Conservation (phyloP, 148 eudicot species). For the Simmondsia chinensis region DNA sequence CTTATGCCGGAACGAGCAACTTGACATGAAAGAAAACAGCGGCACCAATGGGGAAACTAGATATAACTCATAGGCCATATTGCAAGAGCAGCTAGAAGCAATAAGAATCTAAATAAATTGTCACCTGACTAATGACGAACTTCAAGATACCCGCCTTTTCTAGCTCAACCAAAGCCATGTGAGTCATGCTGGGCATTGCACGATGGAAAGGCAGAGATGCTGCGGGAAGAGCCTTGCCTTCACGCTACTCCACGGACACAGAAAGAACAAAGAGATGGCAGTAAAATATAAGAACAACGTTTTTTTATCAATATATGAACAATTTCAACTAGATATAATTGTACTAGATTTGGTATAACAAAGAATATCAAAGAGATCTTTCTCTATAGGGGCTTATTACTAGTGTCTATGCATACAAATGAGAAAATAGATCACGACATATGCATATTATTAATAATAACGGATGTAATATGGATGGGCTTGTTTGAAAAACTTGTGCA, state of each 20-base stretch:
- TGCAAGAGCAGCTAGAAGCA: not conserved
- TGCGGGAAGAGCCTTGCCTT: conserved; percentile 70
- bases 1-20: too few species aligned
- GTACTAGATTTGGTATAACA: not conserved
- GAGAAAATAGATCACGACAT: too few species aligned
- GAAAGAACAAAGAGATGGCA: conserved; percentile 2
- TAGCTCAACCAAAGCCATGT: conserved; percentile 91
- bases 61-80: not conserved
- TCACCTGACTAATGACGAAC: conserved; percentile 91
- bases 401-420: too few species aligned
- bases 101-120: not conserved
- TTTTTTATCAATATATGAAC: too few species aligned
- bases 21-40: too few species aligned
- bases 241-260: conserved; percentile 52
- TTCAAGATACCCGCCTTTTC: conserved; percentile 78
- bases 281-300: too few species aligned
- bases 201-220: conserved; percentile 93
- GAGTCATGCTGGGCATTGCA: conserved; percentile 87
- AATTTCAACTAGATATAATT: too few species aligned
- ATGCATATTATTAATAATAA: too few species aligned
- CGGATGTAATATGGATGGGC: too few species aligned
- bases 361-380: not conserved
- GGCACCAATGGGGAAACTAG: too few species aligned
- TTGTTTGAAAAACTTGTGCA: too few species aligned
- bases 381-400: not conserved